A percentile compares a stretch with the other conserved stretches of the same genome.
phyloP scores from a whole-genome alignment of 352 stramenopile genomes.

The Pythium phragmitis region DNA sequence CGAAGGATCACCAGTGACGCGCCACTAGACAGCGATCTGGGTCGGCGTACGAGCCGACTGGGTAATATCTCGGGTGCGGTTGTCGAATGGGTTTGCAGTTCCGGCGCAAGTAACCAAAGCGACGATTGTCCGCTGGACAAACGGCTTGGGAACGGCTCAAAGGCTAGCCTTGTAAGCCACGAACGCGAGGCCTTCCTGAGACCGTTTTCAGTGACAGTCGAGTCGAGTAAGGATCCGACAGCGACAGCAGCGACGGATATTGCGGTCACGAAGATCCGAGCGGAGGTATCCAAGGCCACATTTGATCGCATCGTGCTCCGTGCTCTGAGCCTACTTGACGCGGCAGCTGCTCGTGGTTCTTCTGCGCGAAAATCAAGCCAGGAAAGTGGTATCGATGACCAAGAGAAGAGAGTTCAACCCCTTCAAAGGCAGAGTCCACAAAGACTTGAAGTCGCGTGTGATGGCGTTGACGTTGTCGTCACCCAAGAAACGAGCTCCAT shows the following conservation, averaged over 20 bases:
- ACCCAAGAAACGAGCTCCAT: constrained; percentile 31
- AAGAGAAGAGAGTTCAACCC: not conserved
- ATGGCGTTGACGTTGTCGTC: constrained; percentile 47
- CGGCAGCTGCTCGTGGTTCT: not conserved
- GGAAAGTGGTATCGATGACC: not conserved
- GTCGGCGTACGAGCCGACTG: constrained; percentile 37
- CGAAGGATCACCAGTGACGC: constrained; percentile 37
- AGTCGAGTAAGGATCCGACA: constrained; percentile 1
- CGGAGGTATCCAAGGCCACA: constrained; percentile 29
- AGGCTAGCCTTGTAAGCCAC: not conserved
- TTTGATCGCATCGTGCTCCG: constrained; percentile 29
- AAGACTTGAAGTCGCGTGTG: constrained; percentile 32
- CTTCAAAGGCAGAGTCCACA: not conserved
- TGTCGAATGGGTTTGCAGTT: constrained; percentile 6
- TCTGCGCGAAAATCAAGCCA: not conserved
- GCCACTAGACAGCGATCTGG: constrained; percentile 23
- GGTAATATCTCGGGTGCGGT: constrained; percentile 46
- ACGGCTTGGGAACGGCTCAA: not conserved
- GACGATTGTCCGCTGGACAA: constrained; percentile 3
- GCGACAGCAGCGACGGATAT: not conserved
- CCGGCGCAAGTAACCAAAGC: not conserved
- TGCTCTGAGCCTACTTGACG: constrained; percentile 5
- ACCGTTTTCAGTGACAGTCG: constrained; percentile 45
- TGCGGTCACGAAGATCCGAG: constrained; percentile 33
- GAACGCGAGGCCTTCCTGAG: constrained; percentile 42